Percentiles rank a stretch among this genome's conserved stretches.
These are phyloP conservation scores for Boletus tylopilopsis DNA, from an alignment of 768 basidiomycete species.

Conservation along the genomic window DNA sequence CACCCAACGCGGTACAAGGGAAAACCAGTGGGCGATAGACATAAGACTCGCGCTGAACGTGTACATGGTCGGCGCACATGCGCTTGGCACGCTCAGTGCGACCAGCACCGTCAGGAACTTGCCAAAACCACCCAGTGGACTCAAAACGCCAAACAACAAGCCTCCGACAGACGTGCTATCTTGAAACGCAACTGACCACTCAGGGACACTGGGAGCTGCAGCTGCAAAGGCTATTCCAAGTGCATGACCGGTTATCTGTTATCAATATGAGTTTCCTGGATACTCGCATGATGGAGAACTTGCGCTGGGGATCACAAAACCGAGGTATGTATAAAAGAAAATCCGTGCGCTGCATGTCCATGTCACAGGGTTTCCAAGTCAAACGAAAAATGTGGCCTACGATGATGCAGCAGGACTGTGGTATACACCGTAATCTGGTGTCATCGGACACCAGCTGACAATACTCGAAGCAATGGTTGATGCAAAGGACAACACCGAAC, in stretches of 20 bases:
- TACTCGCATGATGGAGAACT: constrained; percentile 12
- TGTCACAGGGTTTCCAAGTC: not conserved
- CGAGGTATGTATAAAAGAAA: constrained; percentile 45
- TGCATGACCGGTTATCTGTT: constrained; percentile 37
- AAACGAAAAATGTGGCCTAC: constrained; percentile 31
- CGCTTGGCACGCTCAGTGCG: constrained; percentile 51
- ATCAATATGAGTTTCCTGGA: not conserved
- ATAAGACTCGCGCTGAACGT: constrained; percentile 46
- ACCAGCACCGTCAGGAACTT: constrained; percentile 47
- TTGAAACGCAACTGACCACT: constrained; percentile 40
- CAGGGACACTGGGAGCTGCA: constrained; percentile 35
- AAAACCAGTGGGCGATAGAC: constrained; percentile 33
- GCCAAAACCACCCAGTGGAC: constrained; percentile 41
- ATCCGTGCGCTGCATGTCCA: constrained; percentile 30
- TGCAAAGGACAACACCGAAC: constrained; percentile 40
- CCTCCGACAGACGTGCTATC: constrained; percentile 43
- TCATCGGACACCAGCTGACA: constrained; percentile 42
- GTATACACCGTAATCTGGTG: constrained; percentile 48
- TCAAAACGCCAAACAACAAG: constrained; percentile 37
- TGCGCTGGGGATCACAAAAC: constrained; percentile 40
- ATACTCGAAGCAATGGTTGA: constrained; percentile 43
- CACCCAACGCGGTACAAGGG: constrained; percentile 43
- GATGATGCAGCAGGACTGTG: constrained; percentile 54
- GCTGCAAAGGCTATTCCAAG: constrained; percentile 47
- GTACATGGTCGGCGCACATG: constrained; percentile 59